Base-by-base conservation (phyloP, 768 basidiomycete genomes). In the Saitozyma sp. region DNA sequence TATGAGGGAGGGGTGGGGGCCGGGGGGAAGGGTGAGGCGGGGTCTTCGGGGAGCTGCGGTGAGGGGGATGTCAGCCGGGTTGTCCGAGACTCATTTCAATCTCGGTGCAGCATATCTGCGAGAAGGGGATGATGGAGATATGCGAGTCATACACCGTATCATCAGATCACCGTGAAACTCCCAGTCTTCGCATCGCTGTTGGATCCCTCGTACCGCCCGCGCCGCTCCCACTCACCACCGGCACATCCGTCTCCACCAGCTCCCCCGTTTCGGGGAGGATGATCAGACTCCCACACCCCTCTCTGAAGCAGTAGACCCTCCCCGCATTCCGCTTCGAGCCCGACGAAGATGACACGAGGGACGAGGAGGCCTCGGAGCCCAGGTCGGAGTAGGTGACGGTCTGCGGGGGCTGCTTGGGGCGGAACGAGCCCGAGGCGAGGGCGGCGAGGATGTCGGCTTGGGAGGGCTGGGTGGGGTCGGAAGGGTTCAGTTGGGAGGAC, bases 251-350 rank as follows among this genome's bases (percentile, higher is more conserved):
- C 29, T 67, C 60, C 6, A 70, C 64, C 61, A 61, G 67, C 40
- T 71, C 62, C 2, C 63, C 75, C 1, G 71, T 71, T 6, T 74
- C 71, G 6, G 60, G 59, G 14, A 61, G 50, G 9, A 80, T 54
- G 14, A 80, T 74, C 19, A 74, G 16, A 63, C 76, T 76, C 11
- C 71, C 69, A 60, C 80, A 80, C 41, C 67, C 73, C 29, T 75
- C 64, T 20, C 78, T 63, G 5, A 70, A 65, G 59, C 80, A 80
- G 61, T 78, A 76, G 39, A 79, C 69, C 59, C 61, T 65, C 16
- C 67, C 58, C 8, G 19, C 16, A 43, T 75, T 75, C 43, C 58
- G 59, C 13, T 56, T 38, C 9, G 54, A 19, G 6, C 45, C 45
- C 10, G 45, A 20, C 39, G 20, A 13, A 6, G 45, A 46, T 17